These are phyloP conservation scores for Ceratobasidium papillatum DNA, from an alignment of 1,284 basidiomycete genomes.

Conservation along the genomic window DNA sequence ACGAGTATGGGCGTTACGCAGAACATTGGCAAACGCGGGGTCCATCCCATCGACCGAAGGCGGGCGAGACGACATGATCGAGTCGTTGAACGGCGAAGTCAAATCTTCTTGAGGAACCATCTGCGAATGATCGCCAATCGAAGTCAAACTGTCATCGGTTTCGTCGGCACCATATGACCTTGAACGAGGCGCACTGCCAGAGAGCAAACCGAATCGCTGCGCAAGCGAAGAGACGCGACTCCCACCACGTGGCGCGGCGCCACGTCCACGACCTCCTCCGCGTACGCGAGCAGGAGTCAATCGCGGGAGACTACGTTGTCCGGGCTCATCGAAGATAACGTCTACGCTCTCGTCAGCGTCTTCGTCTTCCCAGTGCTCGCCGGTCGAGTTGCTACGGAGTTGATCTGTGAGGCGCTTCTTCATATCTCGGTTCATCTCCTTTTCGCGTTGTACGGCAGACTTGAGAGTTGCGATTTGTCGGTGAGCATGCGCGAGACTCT, in stretches of 20 bases:
- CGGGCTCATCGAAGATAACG: constrained; percentile 35
- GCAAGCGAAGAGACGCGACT: constrained; percentile 64
- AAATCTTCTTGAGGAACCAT: constrained; percentile 49
- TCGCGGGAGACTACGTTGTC: constrained; percentile 33
- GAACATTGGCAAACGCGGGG: constrained; percentile 78
- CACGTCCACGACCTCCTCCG: constrained; percentile 55
- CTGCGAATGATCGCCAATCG: constrained; percentile 48
- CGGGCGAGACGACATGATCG: constrained; percentile 46
- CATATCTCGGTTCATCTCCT: constrained; percentile 75
- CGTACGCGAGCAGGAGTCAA: constrained; percentile 51
- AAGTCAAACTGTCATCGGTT: constrained; percentile 18
- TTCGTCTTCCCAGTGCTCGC: constrained; percentile 43
- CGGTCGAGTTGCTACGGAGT: constrained; percentile 26
- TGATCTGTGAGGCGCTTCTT: constrained; percentile 49
- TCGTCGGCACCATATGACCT: constrained; percentile 10
- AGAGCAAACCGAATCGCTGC: constrained; percentile 68
- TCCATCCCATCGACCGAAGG: constrained; percentile 85
- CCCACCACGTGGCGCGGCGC: constrained; percentile 54
- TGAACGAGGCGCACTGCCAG: constrained; percentile 57
- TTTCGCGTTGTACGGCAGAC: constrained; percentile 78
- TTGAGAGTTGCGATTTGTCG: constrained; percentile 82
- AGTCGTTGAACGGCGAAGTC: constrained; percentile 37
- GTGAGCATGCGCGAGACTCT: constrained; percentile 82
- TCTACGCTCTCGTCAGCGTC: constrained; percentile 42
- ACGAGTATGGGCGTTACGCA: constrained; percentile 49